Base-by-base conservation (phyloP, 169 alveolate genomes). In the Plasmodium malariae region DNA sequence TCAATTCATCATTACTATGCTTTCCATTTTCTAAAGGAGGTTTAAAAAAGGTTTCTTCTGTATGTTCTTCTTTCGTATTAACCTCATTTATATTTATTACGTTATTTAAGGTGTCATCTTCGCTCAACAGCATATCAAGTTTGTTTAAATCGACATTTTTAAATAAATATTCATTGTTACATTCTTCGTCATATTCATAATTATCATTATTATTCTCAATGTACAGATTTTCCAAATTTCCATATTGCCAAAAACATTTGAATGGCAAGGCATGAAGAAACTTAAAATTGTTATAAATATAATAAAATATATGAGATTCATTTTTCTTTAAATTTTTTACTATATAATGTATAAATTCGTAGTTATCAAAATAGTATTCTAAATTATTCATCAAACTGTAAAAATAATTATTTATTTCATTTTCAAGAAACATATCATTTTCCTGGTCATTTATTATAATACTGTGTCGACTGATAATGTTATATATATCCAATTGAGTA, bases 401-500 rank as follows among this genome's bases (percentile, higher is more conserved):
- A 24, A 83, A 83, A 51, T 24, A 28, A 30, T 54, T 55, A 21
- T 71, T 51, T 40, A 83, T 69, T 54, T 65, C 60, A 19, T 83
- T 65, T 68, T 68, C 91, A 30, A 83, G 73, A 48, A 67, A 54
- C 12, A 83, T 67, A 71, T 83, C 91, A 65, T 83, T 65, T 83
- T 83, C 91, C 54, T 83, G 67, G 11, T 43, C 91, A 83, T 83
- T 83, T 83, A 83, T 83, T 43, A 83, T 36, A 24, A 83, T 37
- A 17, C 55, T 24, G 43, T 83, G 68, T 5, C 65, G 83, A 14
- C 68, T 57, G 6, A 71, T 45, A 6, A 71, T 59, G 54, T 48
- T 83, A 45, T 83, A 30, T n/a, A 83, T 34, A 30, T 68, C 73
- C 24, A 83, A 32, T 54, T 34, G 37, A 21, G 60, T 45, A 48